phyloP scores from a whole-genome alignment of 192 early-diverging fungal genomes.

The Podila verticillata region DNA sequence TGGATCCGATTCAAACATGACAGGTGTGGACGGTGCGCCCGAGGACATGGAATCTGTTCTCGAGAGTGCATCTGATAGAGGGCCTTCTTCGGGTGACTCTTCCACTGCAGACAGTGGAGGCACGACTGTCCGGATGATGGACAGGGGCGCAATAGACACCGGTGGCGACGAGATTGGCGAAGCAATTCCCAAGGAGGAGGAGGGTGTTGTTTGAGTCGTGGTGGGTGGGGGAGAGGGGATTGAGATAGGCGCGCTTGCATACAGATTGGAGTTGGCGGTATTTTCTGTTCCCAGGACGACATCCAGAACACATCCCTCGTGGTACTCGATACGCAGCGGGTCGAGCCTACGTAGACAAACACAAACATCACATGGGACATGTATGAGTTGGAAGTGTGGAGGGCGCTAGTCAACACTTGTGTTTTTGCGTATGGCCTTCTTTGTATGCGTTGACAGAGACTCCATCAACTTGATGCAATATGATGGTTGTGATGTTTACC shows the following conservation, averaged over 20 bases:
- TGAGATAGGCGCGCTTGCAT: not conserved
- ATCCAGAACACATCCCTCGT: not conserved
- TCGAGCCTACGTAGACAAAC: not conserved
- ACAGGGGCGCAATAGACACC: not conserved
- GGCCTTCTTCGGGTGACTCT: not conserved
- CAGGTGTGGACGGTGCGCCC: not conserved
- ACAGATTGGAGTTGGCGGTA: not conserved
- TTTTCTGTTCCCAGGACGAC: not conserved
- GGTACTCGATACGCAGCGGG: constrained; percentile 4
- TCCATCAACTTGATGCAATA: too few species aligned
- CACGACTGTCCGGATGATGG: not conserved
- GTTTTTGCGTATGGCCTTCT: not conserved
- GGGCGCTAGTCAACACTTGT: not conserved
- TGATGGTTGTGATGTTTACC: constrained; percentile 1
- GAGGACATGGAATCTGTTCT: not conserved
- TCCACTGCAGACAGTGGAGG: not conserved
- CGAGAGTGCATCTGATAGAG: not conserved
- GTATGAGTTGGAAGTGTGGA: not conserved
- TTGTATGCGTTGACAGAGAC: not conserved
- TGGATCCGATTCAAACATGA: not conserved
- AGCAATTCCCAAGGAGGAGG: not conserved
- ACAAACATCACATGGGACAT: not conserved
- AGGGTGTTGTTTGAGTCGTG: not conserved
- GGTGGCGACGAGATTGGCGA: not conserved
- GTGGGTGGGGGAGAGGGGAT: constrained; percentile 1